Percentiles rank a stretch among this genome's conserved stretches.
Conservation (phyloP, 768 basidiomycete genomes). For the Suillus paluster region DNA sequence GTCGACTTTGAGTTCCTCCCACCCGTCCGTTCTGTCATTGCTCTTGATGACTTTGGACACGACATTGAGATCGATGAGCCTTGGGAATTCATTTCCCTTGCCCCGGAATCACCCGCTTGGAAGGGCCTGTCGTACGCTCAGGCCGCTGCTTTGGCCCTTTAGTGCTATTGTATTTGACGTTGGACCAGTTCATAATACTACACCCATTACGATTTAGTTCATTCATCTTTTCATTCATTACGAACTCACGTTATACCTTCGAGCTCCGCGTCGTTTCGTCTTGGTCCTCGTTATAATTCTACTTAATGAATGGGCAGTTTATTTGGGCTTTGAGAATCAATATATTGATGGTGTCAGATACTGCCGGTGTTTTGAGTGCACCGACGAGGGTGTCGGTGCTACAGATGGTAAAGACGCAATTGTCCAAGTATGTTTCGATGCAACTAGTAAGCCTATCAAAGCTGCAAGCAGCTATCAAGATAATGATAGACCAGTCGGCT, state of each 20-base stretch:
- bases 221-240: conserved; percentile 20
- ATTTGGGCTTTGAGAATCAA: conserved; percentile 14
- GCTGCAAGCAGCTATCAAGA: background rate
- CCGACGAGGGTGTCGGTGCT: background rate
- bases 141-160: conserved; percentile 29
- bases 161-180: background rate
- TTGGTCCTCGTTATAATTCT: conserved; percentile 8
- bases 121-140: conserved; percentile 38
- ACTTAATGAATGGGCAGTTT: conserved; percentile 21
- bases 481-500: background rate
- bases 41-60: conserved; percentile 27
- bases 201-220: conserved; percentile 20
- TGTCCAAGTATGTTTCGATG: too few species aligned
- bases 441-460: background rate
- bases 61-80: conserved; percentile 29
- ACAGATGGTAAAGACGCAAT: background rate
- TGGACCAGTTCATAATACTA: conserved; percentile 12
- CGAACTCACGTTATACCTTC: conserved; percentile 6
- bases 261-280: conserved; percentile 2
- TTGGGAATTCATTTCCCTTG: conserved; percentile 37
- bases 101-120: conserved; percentile 32
- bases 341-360: background rate
- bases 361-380: background rate
- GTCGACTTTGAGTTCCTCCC: conserved; percentile 35
- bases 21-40: conserved; percentile 36